phyloP scores from a whole-genome alignment of 352 stramenopile species.

The Phytophthora pluvialis region DNA sequence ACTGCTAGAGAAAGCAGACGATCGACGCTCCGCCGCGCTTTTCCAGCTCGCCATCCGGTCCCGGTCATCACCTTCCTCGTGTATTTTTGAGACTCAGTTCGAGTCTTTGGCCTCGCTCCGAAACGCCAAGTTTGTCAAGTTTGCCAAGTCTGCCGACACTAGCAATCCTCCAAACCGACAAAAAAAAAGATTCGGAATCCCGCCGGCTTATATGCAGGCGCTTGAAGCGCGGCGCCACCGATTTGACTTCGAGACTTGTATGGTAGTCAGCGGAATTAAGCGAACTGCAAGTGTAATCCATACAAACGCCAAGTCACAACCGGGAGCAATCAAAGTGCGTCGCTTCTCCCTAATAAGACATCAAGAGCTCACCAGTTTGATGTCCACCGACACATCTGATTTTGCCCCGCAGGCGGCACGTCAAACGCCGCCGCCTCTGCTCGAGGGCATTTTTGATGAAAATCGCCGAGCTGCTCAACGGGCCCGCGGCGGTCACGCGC shows the following conservation, averaged over 20 bases:
- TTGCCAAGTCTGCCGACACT: background rate
- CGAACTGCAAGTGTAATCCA: constrained; percentile 1
- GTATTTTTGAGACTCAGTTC: constrained; percentile 10
- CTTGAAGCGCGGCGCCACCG: constrained; percentile 22
- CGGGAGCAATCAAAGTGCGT: constrained; percentile 13
- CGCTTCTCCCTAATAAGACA: constrained; percentile 37
- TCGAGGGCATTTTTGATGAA: constrained; percentile 24
- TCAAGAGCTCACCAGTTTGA: constrained; percentile 34
- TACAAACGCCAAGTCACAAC: background rate
- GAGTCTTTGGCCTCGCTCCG: background rate
- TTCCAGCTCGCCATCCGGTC: constrained; percentile 24
- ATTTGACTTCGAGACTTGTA: constrained; percentile 23
- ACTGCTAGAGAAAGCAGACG: constrained; percentile 8
- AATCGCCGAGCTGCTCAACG: constrained; percentile 48
- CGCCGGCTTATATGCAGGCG: constrained; percentile 3
- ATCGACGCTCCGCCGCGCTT: constrained; percentile 15
- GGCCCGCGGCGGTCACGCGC: background rate
- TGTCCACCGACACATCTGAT: constrained; percentile 28
- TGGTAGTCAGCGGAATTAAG: constrained; percentile 24
- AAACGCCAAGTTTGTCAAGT: no score
- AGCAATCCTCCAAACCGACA: constrained; percentile 8
- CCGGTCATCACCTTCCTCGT: constrained; percentile 26
- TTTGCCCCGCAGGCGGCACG: constrained; percentile 13
- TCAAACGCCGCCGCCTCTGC: background rate
- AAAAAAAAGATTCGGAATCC: constrained; percentile 30